Conservation (phyloP, 805 yeast genomes). For the Myxozyma vanderwaltii region DNA sequence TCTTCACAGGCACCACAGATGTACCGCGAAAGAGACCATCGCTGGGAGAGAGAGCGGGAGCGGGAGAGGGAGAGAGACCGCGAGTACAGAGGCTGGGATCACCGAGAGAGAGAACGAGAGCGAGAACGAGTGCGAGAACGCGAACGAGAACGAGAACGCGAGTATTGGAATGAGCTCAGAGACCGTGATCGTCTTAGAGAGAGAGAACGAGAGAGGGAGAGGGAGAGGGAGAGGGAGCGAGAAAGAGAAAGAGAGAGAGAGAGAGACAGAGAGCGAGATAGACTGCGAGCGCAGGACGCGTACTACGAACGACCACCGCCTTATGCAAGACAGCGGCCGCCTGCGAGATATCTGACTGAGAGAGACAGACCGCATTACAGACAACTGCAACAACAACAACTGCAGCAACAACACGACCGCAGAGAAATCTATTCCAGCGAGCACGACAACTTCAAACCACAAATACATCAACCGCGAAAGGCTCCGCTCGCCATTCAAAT, state of each 20-base stretch:
- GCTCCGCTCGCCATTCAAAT: background rate
- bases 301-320: background rate
- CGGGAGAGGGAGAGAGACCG: background rate
- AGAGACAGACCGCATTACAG: too few relatives aligned
- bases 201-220: constrained; percentile 13
- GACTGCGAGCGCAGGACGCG: constrained; percentile 5
- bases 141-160: constrained; percentile 5
- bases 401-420: too few relatives aligned
- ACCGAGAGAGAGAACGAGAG: constrained; percentile 21
- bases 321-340: too few relatives aligned
- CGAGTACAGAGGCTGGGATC: background rate
- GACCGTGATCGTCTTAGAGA: constrained; percentile 25
- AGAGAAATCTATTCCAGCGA: too few relatives aligned
- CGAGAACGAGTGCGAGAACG: too few relatives aligned
- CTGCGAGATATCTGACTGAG: too few relatives aligned
- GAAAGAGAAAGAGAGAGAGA: constrained; percentile 24
- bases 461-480: background rate
- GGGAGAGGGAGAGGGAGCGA: constrained; percentile 12
- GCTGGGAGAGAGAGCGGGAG: constrained; percentile 20
- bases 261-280: constrained; percentile 15
- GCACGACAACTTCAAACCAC: background rate
- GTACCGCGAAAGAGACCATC: constrained; percentile 13
- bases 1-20: background rate
- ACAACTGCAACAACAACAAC: too few relatives aligned
- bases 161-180: background rate